phyloP scores from a whole-genome alignment of 75 land plant species.

The Sequoia sempervirens region DNA sequence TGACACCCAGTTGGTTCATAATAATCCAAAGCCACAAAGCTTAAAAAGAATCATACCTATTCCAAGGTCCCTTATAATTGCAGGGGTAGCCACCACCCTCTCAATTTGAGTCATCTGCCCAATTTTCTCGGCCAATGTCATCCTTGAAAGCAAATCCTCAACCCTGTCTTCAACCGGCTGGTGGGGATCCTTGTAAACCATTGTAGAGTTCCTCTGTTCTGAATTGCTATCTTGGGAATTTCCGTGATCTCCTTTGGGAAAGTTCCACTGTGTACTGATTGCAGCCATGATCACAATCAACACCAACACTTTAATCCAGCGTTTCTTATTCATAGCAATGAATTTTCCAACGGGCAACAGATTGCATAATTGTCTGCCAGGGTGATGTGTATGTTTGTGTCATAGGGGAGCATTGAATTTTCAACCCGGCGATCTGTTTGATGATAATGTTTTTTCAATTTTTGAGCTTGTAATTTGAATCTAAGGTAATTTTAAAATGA shows the following conservation, averaged over 20 bases:
- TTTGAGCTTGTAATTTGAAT: too few relatives aligned
- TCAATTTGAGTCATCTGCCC: conserved; percentile 83
- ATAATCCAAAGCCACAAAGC: neutral
- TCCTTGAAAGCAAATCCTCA: conserved; percentile 42
- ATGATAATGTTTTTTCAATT: too few relatives aligned
- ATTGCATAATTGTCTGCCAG: too few relatives aligned
- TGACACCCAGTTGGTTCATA: neutral
- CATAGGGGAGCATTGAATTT: too few relatives aligned
- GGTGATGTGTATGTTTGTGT: too few relatives aligned
- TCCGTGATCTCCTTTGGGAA: neutral
- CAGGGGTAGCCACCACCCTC: conserved; percentile 24
- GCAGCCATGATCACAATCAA: conserved; percentile 5
- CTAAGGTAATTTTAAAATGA: too few relatives aligned
- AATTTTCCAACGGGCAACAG: too few relatives aligned
- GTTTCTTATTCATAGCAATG: neutral
- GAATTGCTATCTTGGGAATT: neutral
- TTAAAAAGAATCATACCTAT: conserved; percentile 26
- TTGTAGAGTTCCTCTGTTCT: neutral
- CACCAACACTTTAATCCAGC: neutral
- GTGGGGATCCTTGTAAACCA: conserved; percentile 56
- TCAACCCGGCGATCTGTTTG: too few relatives aligned
- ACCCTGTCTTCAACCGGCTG: conserved; percentile 49
- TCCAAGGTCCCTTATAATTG: conserved; percentile 34
- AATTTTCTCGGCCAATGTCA: conserved; percentile 65
- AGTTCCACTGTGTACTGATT: neutral